Evolutionary conservation across 169 alveolate genomes (phyloP).

Genomic region (Toxoplasma gondii): DNA sequence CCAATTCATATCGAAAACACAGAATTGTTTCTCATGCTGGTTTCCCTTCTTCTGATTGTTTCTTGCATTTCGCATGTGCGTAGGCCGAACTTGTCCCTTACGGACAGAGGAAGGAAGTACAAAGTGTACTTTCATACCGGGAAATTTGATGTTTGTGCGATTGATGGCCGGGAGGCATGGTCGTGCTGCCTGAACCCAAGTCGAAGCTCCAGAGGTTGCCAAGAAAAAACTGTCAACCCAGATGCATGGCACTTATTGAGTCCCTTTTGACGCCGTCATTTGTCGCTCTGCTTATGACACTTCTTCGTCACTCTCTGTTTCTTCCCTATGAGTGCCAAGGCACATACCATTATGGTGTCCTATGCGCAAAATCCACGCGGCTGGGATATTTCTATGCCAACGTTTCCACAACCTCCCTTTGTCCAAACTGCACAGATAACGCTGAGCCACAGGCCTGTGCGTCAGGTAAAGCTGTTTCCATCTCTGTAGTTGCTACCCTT

Average conservation of each 20-base stretch:
- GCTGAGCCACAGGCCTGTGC: too few relatives aligned
- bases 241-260: slow-evolving; percentile 1
- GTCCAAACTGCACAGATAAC: too few relatives aligned
- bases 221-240: background rate
- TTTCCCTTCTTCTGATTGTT: background rate
- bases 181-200: slow-evolving; percentile 10
- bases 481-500: too few relatives aligned
- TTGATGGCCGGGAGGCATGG: slow-evolving; percentile 13
- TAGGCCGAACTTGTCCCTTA: background rate
- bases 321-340: too few relatives aligned
- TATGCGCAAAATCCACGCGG: too few relatives aligned
- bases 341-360: too few relatives aligned
- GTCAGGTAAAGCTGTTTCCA: too few relatives aligned
- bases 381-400: too few relatives aligned
- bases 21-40: too few relatives aligned
- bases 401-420: too few relatives aligned
- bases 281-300: background rate
- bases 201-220: background rate
- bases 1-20: too few relatives aligned
- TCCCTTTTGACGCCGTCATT: background rate
- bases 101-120: slow-evolving; percentile 2
- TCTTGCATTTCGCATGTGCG: background rate
- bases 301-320: too few relatives aligned
- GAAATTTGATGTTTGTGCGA: background rate
- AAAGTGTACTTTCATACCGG: background rate